Evolutionary conservation across 768 basidiomycete species (phyloP), one percentile per base, ranked within the genome.

Genomic region (Termitomyces sp.): DNA sequence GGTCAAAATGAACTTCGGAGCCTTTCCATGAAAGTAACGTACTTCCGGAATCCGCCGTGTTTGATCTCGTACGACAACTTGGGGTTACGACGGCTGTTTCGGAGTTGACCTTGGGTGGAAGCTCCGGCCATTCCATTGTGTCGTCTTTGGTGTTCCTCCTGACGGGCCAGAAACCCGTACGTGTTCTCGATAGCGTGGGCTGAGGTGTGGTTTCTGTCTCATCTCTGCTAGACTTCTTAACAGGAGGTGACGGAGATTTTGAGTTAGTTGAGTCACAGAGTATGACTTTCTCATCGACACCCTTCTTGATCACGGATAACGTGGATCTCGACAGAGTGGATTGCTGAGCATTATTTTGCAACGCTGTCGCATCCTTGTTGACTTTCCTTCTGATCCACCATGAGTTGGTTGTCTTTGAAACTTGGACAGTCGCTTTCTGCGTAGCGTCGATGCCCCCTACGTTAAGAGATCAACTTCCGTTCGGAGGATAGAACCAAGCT

Each of bases 391-490:
- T 73, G 59, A 73, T 56, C 64, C 62, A 65, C 65, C 65, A 65
- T 29, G 57, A 59, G 18, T 57, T 57, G 2, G 56, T 58, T 43
- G 58, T 50, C 57, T 65, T 65, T 18, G 58, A 59, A 26, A 65
- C 62, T 27, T 67, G 62, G 43, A 67, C 81, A 0, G 85, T 72
- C 64, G 86, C 84, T 4, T 83, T 88, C 60, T 74, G 76, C 52
- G 75, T 67, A 4, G 72, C 61, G 58, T 90, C 88, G 43, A 91
- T 84, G 16, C 81, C 77, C 89, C 89, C 89, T 91, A 60, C 32
- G 14, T 37, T 12, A 4, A 32, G 32, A 18, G 32, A 46, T 42
- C 36, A 46, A 53, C 20, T 4, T 31, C 7, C 43, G 8, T 43
- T 46, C 12, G 7, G 32, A n/a, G n/a, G 13, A 32, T 48, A 46